Percentiles rank a stretch among this genome's conserved stretches.
Conservation (phyloP, 2,329 filamentous ascomycete species). For the Sclerotinia minor region DNA sequence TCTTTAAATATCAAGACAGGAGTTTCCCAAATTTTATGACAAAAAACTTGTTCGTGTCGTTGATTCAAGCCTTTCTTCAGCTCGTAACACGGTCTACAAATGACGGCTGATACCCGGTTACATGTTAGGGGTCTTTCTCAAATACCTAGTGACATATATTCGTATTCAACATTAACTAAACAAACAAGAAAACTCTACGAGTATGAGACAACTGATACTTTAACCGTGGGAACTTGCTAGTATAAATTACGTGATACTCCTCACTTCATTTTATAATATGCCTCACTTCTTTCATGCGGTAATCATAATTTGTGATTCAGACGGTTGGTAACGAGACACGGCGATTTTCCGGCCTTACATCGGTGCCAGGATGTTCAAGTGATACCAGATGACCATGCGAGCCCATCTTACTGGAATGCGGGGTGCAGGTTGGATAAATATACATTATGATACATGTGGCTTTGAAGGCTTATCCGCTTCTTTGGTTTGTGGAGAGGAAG, state of each 20-base stretch:
- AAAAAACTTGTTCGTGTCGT: not conserved
- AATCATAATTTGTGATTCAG: not conserved
- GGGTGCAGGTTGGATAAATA: slow-evolving; percentile 21
- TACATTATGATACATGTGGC: slow-evolving; percentile 20
- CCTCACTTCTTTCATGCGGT: not conserved
- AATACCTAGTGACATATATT: not conserved
- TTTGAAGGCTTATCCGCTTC: slow-evolving; percentile 8
- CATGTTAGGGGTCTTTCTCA: not conserved
- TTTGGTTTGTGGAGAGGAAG: slow-evolving; percentile 14
- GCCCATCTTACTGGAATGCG: slow-evolving; percentile 18
- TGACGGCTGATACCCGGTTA: not conserved
- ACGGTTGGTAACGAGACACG: slow-evolving; percentile 18
- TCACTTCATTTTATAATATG: not conserved
- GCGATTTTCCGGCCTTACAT: slow-evolving; percentile 22
- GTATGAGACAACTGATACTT: not conserved
- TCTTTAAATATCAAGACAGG: not conserved
- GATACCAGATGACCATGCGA: slow-evolving; percentile 23
- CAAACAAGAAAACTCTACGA: not conserved
- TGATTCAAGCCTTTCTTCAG: not conserved
- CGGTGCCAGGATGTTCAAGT: slow-evolving; percentile 19
- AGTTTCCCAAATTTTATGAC: not conserved
- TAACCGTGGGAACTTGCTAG: not conserved
- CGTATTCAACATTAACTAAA: not conserved
- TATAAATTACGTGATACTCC: not conserved
- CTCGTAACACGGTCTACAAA: not conserved